Evolutionary conservation across 768 basidiomycete species (phyloP), one percentile per base, ranked within the genome.

Genomic region (Russula dissimulans): DNA sequence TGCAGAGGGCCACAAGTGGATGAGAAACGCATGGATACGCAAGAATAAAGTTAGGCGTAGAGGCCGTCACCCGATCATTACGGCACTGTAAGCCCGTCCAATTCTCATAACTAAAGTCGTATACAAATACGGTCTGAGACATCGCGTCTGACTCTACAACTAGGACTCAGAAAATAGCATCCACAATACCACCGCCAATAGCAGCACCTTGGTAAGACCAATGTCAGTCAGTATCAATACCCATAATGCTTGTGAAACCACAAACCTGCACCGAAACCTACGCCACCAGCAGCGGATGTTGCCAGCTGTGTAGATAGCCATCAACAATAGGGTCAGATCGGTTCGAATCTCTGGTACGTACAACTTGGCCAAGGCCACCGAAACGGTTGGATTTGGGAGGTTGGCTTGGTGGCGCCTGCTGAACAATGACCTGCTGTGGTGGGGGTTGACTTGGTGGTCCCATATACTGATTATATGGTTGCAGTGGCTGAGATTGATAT

Each of bases 191-290:
- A 50, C 78, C 70, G 7, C 80, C 81, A 56, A 82, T 75, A 29
- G 80, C 81, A 67, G 80, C 73, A 68, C 78, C 81, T 77, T 50
- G 4, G 38, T 10, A 54, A 45, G 48, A 15, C 7, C 39, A 51
- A 34, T 14, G 36, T 57, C 22, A 60, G 59, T 54, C n/a, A 31
- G 8, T 8, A 41, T 15, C 48, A 17, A 18, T 15, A 38, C 14
- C 8, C 31, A 10, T 22, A 46, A 34, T 15, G 9, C 29, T 49
- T 6, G 46, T 50, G 45, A 17, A 17, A 56, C 39, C 14, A 75
- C 81, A 53, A 53, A 84, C 86, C 86, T 59, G 85, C 86, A 66
- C 88, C 88, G 64, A 88, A 88, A 0, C 88, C 88, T 57, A 83
- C 81, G 68, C 89, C 89, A 32, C 87, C 86, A 17, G 72, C 76